phyloP scores from a whole-genome alignment of 345 rosid genomes.

The Raphanus raphanistrum region DNA sequence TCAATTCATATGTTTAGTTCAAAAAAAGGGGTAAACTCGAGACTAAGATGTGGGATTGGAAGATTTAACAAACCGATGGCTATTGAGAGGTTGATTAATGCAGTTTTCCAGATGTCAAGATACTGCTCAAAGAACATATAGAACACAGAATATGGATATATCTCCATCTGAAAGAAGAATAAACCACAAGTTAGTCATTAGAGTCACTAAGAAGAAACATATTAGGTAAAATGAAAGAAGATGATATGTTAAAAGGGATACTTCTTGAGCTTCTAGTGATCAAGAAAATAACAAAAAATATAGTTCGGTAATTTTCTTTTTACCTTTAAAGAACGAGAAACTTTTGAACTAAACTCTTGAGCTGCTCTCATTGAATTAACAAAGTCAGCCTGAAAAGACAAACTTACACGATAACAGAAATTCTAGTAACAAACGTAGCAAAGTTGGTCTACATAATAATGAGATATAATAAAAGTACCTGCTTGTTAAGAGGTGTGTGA shows the following conservation, averaged over 20 bases:
- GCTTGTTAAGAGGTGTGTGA: slow-evolving; percentile 93
- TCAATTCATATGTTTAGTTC: not conserved
- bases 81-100: slow-evolving; percentile 86
- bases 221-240: not conserved
- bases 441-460: not conserved
- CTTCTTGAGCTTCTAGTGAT: not conserved
- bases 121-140: slow-evolving; percentile 99
- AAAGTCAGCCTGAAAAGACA: slow-evolving; percentile 58
- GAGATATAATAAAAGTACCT: slow-evolving; percentile 47
- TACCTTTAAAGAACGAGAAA: slow-evolving; percentile 78
- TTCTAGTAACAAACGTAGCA: not conserved
- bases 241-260: not conserved
- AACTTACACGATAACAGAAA: not conserved
- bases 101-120: slow-evolving; percentile 95
- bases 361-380: slow-evolving; percentile 95
- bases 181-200: not conserved
- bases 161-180: slow-evolving; percentile 71
- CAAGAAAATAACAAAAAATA: not conserved
- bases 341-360: slow-evolving; percentile 70
- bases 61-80: slow-evolving; percentile 73
- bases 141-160: slow-evolving; percentile 95
- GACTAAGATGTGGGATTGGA: slow-evolving; percentile 8
- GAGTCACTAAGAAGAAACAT: not conserved
- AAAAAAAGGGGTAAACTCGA: not conserved
- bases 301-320: not conserved